phyloP scores from a whole-genome alignment of 2,329 filamentous ascomycete genomes.

The Pestalotiopsis sp. region DNA sequence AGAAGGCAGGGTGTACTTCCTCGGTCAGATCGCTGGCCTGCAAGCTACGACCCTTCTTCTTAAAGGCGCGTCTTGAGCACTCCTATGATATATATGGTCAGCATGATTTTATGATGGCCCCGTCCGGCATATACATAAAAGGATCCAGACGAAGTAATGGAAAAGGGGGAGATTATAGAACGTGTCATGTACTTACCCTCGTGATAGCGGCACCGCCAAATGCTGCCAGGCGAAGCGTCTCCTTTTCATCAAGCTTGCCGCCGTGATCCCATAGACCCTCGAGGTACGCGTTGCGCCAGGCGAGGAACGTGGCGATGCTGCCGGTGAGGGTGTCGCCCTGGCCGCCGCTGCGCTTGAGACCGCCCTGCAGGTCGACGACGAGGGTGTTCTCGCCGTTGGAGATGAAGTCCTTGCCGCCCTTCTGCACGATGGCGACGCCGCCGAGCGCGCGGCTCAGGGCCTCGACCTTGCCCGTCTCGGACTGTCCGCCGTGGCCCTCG shows the following conservation, averaged over 20 bases:
- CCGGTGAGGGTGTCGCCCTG: constrained; percentile 97
- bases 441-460: constrained; percentile 74
- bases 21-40: constrained; percentile 94
- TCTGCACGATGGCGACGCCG: constrained; percentile 90
- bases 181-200: constrained; percentile 56
- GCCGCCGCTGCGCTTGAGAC: constrained; percentile 86
- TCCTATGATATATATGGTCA: constrained; percentile 49
- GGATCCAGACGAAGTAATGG: neutral
- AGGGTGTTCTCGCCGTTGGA: constrained; percentile 79
- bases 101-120: neutral
- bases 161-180: neutral
- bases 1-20: constrained; percentile 82
- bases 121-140: no score
- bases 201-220: constrained; percentile 89
- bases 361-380: constrained; percentile 76
- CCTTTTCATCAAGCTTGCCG: constrained; percentile 51
- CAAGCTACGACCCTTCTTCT: constrained; percentile 81
- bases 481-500: constrained; percentile 38
- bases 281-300: constrained; percentile 85
- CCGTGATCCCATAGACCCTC: constrained; percentile 77
- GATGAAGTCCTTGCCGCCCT: constrained; percentile 81
- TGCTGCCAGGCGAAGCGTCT: constrained; percentile 76
- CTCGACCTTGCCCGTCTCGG: constrained; percentile 58
- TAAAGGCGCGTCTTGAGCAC: constrained; percentile 85
- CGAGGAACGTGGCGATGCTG: constrained; percentile 83